Percentiles rank a stretch among this genome's conserved stretches.
These are phyloP conservation scores for Volvox reticuliferus DNA, from an alignment of 139 green algal species.

Conservation along the genomic window DNA sequence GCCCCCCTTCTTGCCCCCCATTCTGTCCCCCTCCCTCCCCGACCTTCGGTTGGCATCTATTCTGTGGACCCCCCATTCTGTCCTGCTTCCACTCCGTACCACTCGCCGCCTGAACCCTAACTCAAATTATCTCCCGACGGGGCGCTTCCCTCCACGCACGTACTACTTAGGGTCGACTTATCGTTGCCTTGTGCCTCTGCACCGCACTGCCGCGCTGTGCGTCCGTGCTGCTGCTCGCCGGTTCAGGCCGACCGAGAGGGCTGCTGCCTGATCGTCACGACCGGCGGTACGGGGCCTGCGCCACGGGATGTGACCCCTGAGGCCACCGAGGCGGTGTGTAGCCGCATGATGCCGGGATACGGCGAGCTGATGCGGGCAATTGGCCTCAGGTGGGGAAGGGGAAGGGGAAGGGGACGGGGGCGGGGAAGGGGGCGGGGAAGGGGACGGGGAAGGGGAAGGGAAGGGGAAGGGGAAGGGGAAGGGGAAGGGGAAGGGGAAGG, in stretches of 20 bases:
- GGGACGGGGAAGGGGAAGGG: neutral
- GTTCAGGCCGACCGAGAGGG: constrained; percentile 77
- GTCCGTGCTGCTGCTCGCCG: neutral
- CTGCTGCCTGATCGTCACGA: constrained; percentile 93
- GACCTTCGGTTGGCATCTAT: no score
- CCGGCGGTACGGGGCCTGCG: constrained; percentile 89
- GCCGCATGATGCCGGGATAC: constrained; percentile 92
- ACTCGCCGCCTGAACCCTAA: neutral
- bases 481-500: no score
- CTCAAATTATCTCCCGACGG: no score
- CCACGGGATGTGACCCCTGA: constrained; percentile 94
- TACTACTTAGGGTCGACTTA: no score
- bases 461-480: no score
- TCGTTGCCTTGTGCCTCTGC: no score
- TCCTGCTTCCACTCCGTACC: neutral
- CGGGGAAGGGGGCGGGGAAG: no score
- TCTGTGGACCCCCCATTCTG: no score
- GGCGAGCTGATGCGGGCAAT: constrained; percentile 95
- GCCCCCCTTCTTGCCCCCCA: no score
- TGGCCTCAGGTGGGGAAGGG: constrained; percentile 64
- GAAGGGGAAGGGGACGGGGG: no score
- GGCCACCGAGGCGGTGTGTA: constrained; percentile 91
- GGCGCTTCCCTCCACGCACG: no score
- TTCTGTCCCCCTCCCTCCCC: neutral
- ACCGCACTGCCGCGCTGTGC: no score